A percentile compares a stretch with the other conserved stretches of the same genome.
phyloP scores from a whole-genome alignment of 1,139 yeast species.

The Zygosaccharomyces sapae region DNA sequence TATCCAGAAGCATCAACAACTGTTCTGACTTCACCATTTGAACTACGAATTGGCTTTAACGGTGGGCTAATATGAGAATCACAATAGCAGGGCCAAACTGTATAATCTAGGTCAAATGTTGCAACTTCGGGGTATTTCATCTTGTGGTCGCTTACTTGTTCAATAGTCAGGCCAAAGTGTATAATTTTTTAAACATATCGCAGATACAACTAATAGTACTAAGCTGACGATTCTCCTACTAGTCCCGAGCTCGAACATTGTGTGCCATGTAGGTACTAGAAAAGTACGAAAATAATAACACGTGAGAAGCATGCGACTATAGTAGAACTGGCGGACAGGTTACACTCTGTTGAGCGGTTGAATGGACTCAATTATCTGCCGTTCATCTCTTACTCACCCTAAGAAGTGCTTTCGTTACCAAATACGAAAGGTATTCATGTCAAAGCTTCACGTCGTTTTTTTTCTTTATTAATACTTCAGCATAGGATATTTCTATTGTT shows the following conservation, averaged over 20 bases:
- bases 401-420: too few species aligned
- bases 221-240: not conserved
- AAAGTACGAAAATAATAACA: too few species aligned
- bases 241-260: not conserved
- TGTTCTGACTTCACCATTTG: slow-evolving; percentile 31
- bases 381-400: too few species aligned
- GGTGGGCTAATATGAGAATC: slow-evolving; percentile 55
- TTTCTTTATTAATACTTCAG: too few species aligned
- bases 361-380: too few species aligned
- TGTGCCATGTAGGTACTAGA: too few species aligned
- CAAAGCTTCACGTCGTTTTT: too few species aligned
- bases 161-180: not conserved
- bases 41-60: slow-evolving; percentile 31
- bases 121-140: slow-evolving; percentile 49
- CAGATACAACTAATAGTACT: not conserved
- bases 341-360: too few species aligned
- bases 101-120: slow-evolving; percentile 61
- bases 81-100: slow-evolving; percentile 55
- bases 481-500: too few species aligned
- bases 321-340: too few species aligned
- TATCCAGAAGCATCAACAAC: slow-evolving; percentile 46
- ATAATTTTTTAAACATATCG: not conserved
- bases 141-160: not conserved
- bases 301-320: too few species aligned
- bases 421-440: too few species aligned